Evolutionary conservation across 495 filamentous ascomycete genomes (phyloP).

Genomic region (Apiosordaria backusii): DNA sequence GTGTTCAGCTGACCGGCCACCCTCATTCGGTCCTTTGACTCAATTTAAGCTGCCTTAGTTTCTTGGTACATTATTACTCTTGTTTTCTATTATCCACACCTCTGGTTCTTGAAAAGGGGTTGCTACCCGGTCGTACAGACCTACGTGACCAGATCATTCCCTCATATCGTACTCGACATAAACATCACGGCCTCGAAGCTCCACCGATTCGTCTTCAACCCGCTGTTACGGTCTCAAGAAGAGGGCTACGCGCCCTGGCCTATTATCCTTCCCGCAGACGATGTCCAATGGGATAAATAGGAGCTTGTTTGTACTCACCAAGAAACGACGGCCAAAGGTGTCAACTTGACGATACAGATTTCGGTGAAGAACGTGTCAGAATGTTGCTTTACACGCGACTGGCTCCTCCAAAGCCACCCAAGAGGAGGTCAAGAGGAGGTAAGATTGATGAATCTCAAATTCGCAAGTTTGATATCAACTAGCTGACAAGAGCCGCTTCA

Average conservation of each 20-base stretch:
- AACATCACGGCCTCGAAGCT: not conserved
- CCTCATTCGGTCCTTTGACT: not conserved
- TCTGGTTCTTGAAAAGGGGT: not conserved
- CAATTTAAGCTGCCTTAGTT: not conserved
- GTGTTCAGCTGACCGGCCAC: not conserved
- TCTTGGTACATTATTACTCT: not conserved
- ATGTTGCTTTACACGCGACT: slow-evolving; percentile 59
- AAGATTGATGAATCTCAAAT: slow-evolving; percentile 30
- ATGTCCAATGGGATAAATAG: slow-evolving; percentile 7
- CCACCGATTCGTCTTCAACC: not conserved
- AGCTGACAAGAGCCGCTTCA: slow-evolving; percentile 11
- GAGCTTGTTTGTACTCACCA: not conserved
- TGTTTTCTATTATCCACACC: not conserved
- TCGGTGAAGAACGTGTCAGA: slow-evolving; percentile 2
- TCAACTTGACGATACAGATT: not conserved
- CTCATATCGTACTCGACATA: not conserved
- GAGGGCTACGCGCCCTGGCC: not conserved
- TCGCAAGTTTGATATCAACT: slow-evolving; percentile 3
- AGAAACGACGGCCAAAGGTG: not conserved
- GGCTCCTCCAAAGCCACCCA: slow-evolving; percentile 57
- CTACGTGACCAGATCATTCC: not conserved
- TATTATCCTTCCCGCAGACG: not conserved
- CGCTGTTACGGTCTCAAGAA: not conserved
- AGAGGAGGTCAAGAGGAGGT: slow-evolving; percentile 60
- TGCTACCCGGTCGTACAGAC: not conserved